phyloP scores from a whole-genome alignment of 176 grass and related monocot species.

The Hordeum marinum region DNA sequence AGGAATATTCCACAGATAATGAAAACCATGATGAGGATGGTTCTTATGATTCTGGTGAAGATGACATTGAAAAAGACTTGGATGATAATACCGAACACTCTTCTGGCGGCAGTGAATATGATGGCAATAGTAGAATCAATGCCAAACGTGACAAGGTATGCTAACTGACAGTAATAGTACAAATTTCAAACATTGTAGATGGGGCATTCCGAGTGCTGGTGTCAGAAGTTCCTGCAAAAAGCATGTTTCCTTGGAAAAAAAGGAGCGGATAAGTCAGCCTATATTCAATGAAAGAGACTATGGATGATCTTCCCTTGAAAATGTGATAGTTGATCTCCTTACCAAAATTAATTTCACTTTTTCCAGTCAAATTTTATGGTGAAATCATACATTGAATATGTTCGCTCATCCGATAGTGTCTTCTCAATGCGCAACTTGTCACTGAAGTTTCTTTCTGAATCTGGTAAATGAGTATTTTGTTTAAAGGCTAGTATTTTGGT shows the following conservation, averaged over 20 bases:
- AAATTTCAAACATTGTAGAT: conserved; percentile 24
- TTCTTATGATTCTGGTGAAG: conserved; percentile 63
- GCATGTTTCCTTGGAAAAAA: background rate
- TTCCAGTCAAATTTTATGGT: background rate
- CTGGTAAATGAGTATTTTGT: background rate
- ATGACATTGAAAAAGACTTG: conserved; percentile 51
- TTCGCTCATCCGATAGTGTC: background rate
- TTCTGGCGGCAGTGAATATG: conserved; percentile 47
- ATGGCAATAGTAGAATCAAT: conserved; percentile 31
- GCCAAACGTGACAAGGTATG: conserved; percentile 57
- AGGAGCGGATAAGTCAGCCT: background rate
- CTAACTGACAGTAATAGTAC: conserved; percentile 10
- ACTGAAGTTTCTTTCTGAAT: background rate
- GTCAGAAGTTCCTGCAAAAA: background rate
- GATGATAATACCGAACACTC: conserved; percentile 48
- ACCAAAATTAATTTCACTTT: background rate
- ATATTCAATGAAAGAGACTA: background rate
- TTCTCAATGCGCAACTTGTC: background rate
- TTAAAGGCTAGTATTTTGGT: background rate
- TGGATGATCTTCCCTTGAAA: background rate
- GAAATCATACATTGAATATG: background rate
- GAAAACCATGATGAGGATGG: conserved; percentile 66
- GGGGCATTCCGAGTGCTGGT: background rate
- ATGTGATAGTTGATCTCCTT: conserved; percentile 4
- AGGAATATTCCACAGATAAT: conserved; percentile 79